Percentiles rank a stretch among this genome's conserved stretches.
These are phyloP conservation scores for Arabidopsis lyrata DNA, from an alignment of 441 rosid species.

Conservation along the genomic window DNA sequence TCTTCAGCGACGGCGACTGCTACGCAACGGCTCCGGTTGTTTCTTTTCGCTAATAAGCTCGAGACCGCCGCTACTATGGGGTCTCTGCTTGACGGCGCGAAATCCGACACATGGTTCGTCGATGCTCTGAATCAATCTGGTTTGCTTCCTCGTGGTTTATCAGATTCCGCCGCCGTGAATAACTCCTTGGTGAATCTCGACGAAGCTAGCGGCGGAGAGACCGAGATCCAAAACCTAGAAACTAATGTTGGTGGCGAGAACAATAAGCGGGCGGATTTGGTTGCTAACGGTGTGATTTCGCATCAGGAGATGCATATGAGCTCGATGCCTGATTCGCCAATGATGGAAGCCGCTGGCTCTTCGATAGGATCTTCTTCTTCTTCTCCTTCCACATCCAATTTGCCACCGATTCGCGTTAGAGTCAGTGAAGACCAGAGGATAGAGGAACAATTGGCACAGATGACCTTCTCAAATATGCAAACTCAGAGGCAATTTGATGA, in stretches of 20 bases:
- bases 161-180: constrained; percentile 57
- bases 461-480: constrained; percentile 45
- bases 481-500: constrained; percentile 47
- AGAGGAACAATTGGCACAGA: constrained; percentile 60
- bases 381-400: constrained; percentile 60
- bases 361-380: constrained; percentile 60
- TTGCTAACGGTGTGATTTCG: constrained; percentile 32
- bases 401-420: constrained; percentile 59
- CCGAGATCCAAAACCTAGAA: constrained; percentile 38
- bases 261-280: constrained; percentile 33
- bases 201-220: constrained; percentile 36
- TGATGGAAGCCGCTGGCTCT: constrained; percentile 46
- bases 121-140: constrained; percentile 66
- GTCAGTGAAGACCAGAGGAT: constrained; percentile 50
- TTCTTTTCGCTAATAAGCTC: constrained; percentile 59
- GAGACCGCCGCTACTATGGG: constrained; percentile 68
- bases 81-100: constrained; percentile 55
- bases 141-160: constrained; percentile 58
- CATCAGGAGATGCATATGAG: constrained; percentile 55
- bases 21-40: constrained; percentile 59
- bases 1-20: constrained; percentile 36
- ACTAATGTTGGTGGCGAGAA: constrained; percentile 35
- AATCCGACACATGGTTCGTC: constrained; percentile 68
- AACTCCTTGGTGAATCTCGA: constrained; percentile 55
- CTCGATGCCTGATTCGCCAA: constrained; percentile 57